Base-by-base conservation (phyloP, 2,329 filamentous ascomycete genomes). In the Penicillium sp. region DNA sequence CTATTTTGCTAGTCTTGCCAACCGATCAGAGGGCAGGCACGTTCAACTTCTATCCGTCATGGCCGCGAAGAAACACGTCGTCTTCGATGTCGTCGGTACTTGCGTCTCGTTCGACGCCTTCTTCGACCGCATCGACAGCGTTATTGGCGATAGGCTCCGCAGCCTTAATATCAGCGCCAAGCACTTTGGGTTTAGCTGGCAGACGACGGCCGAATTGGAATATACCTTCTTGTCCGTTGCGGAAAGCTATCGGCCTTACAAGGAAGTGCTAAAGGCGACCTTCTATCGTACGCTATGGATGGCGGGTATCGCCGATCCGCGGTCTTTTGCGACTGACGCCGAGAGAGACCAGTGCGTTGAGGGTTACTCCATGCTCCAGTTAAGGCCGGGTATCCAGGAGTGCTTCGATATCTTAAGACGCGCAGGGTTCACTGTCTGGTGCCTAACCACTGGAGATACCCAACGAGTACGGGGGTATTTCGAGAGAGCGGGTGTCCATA, bases 21-120 rank as follows among this genome's bases (percentile, higher is more conserved):
- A 5, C 25, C 25, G 25, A 25, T 5, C 25, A 20, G 20, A 4
- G 25, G 25, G 25, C 2, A 25, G 3, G 25, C 25, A 4, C 25
- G 25, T 25, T 25, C 4, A 4, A 25, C 25, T 4, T 25, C 25
- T 5, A 25, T 25, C 25, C 25, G 5, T 25, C 25, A 25, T 25
- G 25, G 25, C 4, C 31, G 50, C 20, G 37, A 58, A 25, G 82
- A 82, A 82, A 55, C 75, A 83, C 61, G 75, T 82, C 57, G 79
- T 82, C 31, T 83, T 82, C 63, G 81, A 83, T 66, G 77, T 85
- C 1, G 83, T 86, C 54, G 80, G 80, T 14, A 82, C 80, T n/a
- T 76, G 76, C 51, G 77, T 82, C 47, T 77, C 73, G 28, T 80
- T 78, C 65, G 72, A 78, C n/a, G 73, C 75, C 35, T 79, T 76